These are phyloP conservation scores for Linum tenue DNA, from an alignment of 345 rosid species.

Conservation along the genomic window DNA sequence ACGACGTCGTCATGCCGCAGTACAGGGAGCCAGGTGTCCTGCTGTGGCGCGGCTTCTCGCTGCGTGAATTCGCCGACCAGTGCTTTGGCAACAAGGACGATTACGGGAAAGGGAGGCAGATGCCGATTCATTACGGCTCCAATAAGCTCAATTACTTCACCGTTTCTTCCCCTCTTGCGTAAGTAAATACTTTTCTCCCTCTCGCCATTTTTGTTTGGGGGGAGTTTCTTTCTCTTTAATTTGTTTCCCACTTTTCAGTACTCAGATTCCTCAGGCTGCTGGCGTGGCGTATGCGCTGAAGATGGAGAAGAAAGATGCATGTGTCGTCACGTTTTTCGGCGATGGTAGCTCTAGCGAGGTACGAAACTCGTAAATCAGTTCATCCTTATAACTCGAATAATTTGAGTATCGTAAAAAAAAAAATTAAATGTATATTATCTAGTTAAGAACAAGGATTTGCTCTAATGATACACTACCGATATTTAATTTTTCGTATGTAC, in stretches of 20 bases:
- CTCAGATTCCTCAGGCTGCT: conserved; percentile 76
- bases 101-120: conserved; percentile 75
- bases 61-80: conserved; percentile 66
- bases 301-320: conserved; percentile 61
- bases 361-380: not conserved
- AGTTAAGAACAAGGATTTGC: too few relatives aligned
- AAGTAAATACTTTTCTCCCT: conserved; percentile 11
- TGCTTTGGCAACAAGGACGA: conserved; percentile 60
- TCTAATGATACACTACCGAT: too few relatives aligned
- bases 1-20: conserved; percentile 63
- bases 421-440: too few relatives aligned
- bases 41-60: conserved; percentile 68
- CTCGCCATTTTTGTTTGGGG: not conserved
- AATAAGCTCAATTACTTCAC: conserved; percentile 57
- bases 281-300: conserved; percentile 70
- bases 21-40: conserved; percentile 72
- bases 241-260: conserved; percentile 25
- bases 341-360: conserved; percentile 89
- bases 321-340: conserved; percentile 53
- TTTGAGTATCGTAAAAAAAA: too few relatives aligned
- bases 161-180: conserved; percentile 73
- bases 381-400: too few relatives aligned
- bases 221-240: not conserved
- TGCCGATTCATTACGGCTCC: conserved; percentile 80
- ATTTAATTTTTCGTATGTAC: conserved; percentile 2